Percentiles rank a stretch among this genome's conserved stretches.
These are phyloP conservation scores for Aspergillus sp. DNA, from an alignment of 2,329 filamentous ascomycete species.

Conservation along the genomic window DNA sequence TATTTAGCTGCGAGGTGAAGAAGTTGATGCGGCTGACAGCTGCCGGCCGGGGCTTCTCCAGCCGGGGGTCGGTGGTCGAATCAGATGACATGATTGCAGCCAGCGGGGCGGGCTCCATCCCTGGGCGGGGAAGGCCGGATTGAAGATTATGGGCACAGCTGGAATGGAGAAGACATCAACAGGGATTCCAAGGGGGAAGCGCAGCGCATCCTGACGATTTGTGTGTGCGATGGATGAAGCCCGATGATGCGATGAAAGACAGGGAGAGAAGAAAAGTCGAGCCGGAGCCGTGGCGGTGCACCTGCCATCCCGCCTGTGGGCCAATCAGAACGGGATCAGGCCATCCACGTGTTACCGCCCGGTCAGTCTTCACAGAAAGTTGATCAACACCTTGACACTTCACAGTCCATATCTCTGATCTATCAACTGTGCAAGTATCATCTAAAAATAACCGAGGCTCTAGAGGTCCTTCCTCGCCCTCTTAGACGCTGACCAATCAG, in stretches of 20 bases:
- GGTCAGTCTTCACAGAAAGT: too few relatives aligned
- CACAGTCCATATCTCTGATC: too few relatives aligned
- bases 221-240: neutral
- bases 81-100: neutral
- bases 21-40: neutral
- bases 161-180: neutral
- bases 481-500: neutral
- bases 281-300: neutral
- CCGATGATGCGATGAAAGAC: neutral
- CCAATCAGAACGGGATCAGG: neutral
- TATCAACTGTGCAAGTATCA: too few relatives aligned
- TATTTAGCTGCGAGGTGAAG: conserved; percentile 73
- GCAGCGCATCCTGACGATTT: neutral
- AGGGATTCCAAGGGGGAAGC: neutral
- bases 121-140: neutral
- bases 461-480: too few relatives aligned
- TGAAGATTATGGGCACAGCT: neutral
- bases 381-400: too few relatives aligned
- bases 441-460: neutral
- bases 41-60: neutral
- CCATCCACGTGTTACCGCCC: neutral
- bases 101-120: neutral
- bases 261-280: neutral
- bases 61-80: neutral
- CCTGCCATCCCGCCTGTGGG: neutral